Percentiles rank a stretch among this genome's conserved stretches.
phyloP scores from a whole-genome alignment of 495 filamentous ascomycete genomes.

The Lasiosphaeris hirsuta region DNA sequence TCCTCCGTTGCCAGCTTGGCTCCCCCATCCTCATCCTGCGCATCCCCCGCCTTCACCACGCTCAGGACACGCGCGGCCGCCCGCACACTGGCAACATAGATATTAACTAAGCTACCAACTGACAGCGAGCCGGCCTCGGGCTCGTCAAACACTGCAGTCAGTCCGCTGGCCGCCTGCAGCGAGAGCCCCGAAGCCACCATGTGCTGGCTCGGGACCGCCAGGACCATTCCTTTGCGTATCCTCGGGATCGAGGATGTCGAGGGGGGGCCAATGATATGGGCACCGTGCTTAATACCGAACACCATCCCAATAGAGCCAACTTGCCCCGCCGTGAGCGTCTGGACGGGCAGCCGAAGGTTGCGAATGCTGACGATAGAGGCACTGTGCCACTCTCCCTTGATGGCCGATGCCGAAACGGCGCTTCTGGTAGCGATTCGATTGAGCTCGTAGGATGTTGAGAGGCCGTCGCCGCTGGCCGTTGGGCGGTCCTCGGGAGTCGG shows the following conservation, averaged over 20 bases:
- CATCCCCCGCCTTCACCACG: constrained; percentile 27
- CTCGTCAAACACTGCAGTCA: constrained; percentile 49
- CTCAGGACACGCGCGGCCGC: constrained; percentile 65
- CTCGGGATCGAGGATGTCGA: constrained; percentile 34
- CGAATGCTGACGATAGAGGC: constrained; percentile 82
- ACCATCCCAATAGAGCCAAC: constrained; percentile 86
- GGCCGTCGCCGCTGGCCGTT: constrained; percentile 32
- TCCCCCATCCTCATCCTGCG: constrained; percentile 10
- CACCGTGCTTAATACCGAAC: constrained; percentile 38
- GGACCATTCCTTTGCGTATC: constrained; percentile 81
- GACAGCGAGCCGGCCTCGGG: constrained; percentile 36
- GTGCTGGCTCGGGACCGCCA: constrained; percentile 55
- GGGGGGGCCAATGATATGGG: neutral
- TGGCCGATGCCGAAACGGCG: constrained; percentile 41
- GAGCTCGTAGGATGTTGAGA: constrained; percentile 41
- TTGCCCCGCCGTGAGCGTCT: constrained; percentile 71
- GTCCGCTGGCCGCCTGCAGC: constrained; percentile 54
- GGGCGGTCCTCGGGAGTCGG: constrained; percentile 38
- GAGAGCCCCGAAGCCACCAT: constrained; percentile 45
- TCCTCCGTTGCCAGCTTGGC: constrained; percentile 36
- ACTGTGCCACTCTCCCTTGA: constrained; percentile 66
- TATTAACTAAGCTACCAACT: constrained; percentile 61
- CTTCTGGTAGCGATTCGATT: constrained; percentile 38
- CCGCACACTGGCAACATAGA: constrained; percentile 85
- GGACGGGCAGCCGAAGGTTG: constrained; percentile 81